These are phyloP conservation scores for Ormosia emarginata DNA, from an alignment of 306 rosid genomes.

Conservation along the genomic window DNA sequence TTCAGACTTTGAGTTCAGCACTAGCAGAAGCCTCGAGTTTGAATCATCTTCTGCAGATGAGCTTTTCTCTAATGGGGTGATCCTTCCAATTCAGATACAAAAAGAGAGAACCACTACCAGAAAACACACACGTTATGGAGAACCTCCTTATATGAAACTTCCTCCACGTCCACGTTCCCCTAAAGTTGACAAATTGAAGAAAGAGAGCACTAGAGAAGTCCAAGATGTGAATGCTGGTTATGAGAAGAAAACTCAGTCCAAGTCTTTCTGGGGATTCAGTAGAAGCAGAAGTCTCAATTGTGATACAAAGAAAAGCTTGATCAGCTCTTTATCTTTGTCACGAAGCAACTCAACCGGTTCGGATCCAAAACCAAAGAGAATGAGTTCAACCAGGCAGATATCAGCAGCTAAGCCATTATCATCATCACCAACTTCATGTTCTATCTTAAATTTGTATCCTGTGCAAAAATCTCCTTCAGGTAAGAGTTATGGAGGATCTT, in stretches of 20 bases:
- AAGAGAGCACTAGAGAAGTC: constrained; percentile 27
- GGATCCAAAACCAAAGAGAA: constrained; percentile 39
- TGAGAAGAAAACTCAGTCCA: constrained; percentile 42
- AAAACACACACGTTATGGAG: constrained; percentile 5
- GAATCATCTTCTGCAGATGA: constrained; percentile 72
- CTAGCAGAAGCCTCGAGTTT: constrained; percentile 30
- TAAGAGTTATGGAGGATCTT: constrained; percentile 51
- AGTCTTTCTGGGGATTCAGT: constrained; percentile 66
- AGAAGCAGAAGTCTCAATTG: constrained; percentile 75
- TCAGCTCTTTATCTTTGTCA: constrained; percentile 48
- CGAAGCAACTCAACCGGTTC: constrained; percentile 80
- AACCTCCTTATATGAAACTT: constrained; percentile 16
- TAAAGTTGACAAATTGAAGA: constrained; percentile 26
- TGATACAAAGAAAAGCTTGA: constrained; percentile 45
- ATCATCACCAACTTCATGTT: constrained; percentile 22
- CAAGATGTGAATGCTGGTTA: background rate
- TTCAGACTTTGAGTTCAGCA: constrained; percentile 70
- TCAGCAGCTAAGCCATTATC: constrained; percentile 26
- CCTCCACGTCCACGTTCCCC: constrained; percentile 48
- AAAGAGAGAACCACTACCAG: constrained; percentile 13
- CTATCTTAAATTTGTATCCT: constrained; percentile 28
- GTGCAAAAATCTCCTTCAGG: constrained; percentile 46
- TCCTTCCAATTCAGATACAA: constrained; percentile 55
- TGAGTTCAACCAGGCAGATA: constrained; percentile 33
- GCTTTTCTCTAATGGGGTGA: constrained; percentile 75